These are phyloP conservation scores for Xerocomus amazonicus DNA, from an alignment of 1,284 basidiomycete species.

Conservation along the genomic window DNA sequence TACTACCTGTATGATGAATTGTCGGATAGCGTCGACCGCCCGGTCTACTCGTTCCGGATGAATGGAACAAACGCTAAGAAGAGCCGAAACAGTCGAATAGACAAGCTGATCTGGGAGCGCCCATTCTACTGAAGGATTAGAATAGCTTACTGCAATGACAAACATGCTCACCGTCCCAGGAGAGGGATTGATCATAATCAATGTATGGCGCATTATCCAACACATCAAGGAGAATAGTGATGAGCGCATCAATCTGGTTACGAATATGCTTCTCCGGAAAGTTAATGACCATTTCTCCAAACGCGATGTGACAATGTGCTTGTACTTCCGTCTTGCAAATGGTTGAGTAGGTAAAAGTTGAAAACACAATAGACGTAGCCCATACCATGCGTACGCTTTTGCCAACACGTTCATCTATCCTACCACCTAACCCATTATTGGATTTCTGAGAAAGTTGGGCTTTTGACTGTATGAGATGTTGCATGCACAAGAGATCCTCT, in stretches of 20 bases:
- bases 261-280: slow-evolving; percentile 54
- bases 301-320: slow-evolving; percentile 73
- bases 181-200: slow-evolving; percentile 72
- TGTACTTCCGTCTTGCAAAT: slow-evolving; percentile 50
- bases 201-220: slow-evolving; percentile 67
- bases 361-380: neutral
- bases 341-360: slow-evolving; percentile 9
- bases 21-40: slow-evolving; percentile 54
- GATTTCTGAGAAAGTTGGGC: slow-evolving; percentile 38
- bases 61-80: slow-evolving; percentile 60
- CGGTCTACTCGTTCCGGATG: slow-evolving; percentile 47
- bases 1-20: slow-evolving; percentile 58
- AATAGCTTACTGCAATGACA: neutral
- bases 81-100: slow-evolving; percentile 69
- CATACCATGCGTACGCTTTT: slow-evolving; percentile 27
- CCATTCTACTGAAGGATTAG: slow-evolving; percentile 54
- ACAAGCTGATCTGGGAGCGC: slow-evolving; percentile 79
- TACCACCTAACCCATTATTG: neutral
- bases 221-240: slow-evolving; percentile 60
- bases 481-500: slow-evolving; percentile 46
- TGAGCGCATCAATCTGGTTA: slow-evolving; percentile 45
- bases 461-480: slow-evolving; percentile 58
- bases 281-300: slow-evolving; percentile 67
- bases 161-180: slow-evolving; percentile 63
- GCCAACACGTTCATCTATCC: neutral